Evolutionary conservation across 106 monocot species (phyloP), one percentile per base, ranked within the genome.

Genomic region (Dioscorea zingiberensis): DNA sequence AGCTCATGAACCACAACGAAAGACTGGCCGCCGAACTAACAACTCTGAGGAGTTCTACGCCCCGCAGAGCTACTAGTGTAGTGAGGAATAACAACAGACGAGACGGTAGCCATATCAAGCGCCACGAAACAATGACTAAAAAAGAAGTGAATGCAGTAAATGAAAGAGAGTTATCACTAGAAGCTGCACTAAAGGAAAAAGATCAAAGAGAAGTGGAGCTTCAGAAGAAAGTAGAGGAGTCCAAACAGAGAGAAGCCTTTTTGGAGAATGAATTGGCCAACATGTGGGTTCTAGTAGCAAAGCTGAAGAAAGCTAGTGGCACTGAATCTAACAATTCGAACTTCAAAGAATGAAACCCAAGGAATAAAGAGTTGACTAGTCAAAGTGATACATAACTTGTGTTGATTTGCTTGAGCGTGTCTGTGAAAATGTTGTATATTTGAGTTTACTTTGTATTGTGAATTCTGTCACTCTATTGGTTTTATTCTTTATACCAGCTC

Each of bases 1-100:
- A 91, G 75, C 88, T 97, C 46, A 97, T 97, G 91, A 85, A 81
- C 68, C 78, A 88, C 62, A 97, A 97, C 25, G 91, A 97, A 59
- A 78, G 68, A 69, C 81, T 97, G 45, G 57, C 76, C 15, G 64
- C 71, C 11, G 91, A 91, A 24, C 59, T 94, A 55, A 64, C 88
- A 15, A 63, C 80, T 0, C 38, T 70, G 27, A 80, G 62, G 49
- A 81, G 45, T 64, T 66, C 92, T 18, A 21, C 69, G 49, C 76
- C 73, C 9, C 77, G 81, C 14, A 79, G 82, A 71, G 4, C 27
- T 22, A 70, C 16, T 65, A 77, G 67, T 63, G 80, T 71, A 27
- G 24, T 62, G 21, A 81, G 67, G 25, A 57, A n/a, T 25, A 44
- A n/a, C 23, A 71, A 60, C 54, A 73, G 73, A 72, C 77, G 83